phyloP scores from a whole-genome alignment of 176 grass and related monocot species.

The Oryza coarctata region DNA sequence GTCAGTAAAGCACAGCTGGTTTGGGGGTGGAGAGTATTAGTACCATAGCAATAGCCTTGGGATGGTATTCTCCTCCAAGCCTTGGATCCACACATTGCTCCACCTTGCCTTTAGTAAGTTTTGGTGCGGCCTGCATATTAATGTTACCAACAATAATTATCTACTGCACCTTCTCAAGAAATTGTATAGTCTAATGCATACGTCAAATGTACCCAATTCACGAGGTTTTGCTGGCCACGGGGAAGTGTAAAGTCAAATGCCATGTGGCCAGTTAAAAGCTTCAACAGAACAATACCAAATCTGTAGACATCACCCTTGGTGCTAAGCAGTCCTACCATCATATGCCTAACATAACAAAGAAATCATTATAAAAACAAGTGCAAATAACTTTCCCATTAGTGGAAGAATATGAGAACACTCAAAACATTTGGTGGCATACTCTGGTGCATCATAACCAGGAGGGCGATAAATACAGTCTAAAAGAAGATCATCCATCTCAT shows the following conservation, averaged over 20 bases:
- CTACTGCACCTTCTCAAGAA: background rate
- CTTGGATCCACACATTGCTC: slow-evolving; percentile 48
- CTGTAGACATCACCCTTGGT: slow-evolving; percentile 39
- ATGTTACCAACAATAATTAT: background rate
- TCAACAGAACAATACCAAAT: slow-evolving; percentile 50
- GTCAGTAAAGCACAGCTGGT: no score
- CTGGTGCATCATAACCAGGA: slow-evolving; percentile 36
- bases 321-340: no score
- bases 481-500: no score
- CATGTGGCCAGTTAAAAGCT: slow-evolving; percentile 48
- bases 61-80: slow-evolving; percentile 36
- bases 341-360: no score
- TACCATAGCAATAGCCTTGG: slow-evolving; percentile 45
- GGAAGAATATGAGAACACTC: background rate
- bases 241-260: slow-evolving; percentile 38
- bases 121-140: slow-evolving; percentile 31
- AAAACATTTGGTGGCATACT: slow-evolving; percentile 24
- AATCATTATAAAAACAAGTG: no score
- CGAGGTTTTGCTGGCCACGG: slow-evolving; percentile 40
- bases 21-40: no score
- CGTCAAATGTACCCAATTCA: slow-evolving; percentile 22
- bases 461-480: no score
- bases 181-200: background rate
- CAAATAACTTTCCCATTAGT: no score
- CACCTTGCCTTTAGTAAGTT: slow-evolving; percentile 43